Conservation (phyloP, 768 basidiomycete species). For the Jaapia argillacea region DNA sequence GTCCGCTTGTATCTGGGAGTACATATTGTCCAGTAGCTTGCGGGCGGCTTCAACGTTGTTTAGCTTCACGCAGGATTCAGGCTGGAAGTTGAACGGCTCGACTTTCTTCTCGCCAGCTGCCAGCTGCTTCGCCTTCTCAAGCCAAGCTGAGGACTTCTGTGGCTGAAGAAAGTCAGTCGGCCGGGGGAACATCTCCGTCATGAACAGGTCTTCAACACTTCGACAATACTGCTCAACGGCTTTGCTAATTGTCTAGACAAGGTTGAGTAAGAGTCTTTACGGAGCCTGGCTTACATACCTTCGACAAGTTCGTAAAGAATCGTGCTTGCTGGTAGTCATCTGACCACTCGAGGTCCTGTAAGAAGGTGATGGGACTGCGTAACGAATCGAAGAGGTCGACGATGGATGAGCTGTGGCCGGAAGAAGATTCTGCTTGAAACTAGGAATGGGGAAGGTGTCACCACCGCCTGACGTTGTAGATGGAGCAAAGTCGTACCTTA, state of each 20-base stretch:
- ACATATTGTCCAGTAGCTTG: slow-evolving; percentile 87
- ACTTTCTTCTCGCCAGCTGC: slow-evolving; percentile 83
- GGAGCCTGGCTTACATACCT: slow-evolving; percentile 37
- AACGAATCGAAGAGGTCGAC: slow-evolving; percentile 94
- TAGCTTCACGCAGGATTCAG: slow-evolving; percentile 92
- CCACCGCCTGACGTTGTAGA: too few relatives aligned
- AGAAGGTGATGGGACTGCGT: slow-evolving; percentile 79
- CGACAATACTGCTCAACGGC: slow-evolving; percentile 89
- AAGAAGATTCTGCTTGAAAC: slow-evolving; percentile 70
- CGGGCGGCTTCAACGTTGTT: slow-evolving; percentile 95
- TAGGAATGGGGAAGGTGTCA: slow-evolving; percentile 20
- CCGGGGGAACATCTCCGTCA: slow-evolving; percentile 91
- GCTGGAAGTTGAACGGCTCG: slow-evolving; percentile 89
- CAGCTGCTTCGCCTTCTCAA: slow-evolving; percentile 77
- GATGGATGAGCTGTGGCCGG: slow-evolving; percentile 94
- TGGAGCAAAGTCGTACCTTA: slow-evolving; percentile 35
- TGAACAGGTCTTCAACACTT: slow-evolving; percentile 79
- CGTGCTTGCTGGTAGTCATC: slow-evolving; percentile 82
- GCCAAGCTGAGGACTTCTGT: slow-evolving; percentile 81
- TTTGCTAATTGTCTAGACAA: slow-evolving; percentile 73
- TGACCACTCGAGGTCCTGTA: slow-evolving; percentile 87
- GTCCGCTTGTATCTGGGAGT: slow-evolving; percentile 86
- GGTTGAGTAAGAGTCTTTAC: neutral
- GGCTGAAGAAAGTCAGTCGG: slow-evolving; percentile 71
- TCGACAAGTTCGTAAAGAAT: slow-evolving; percentile 83